Conservation (phyloP, 1,284 basidiomycete genomes). For the Phlebopus sp. region DNA sequence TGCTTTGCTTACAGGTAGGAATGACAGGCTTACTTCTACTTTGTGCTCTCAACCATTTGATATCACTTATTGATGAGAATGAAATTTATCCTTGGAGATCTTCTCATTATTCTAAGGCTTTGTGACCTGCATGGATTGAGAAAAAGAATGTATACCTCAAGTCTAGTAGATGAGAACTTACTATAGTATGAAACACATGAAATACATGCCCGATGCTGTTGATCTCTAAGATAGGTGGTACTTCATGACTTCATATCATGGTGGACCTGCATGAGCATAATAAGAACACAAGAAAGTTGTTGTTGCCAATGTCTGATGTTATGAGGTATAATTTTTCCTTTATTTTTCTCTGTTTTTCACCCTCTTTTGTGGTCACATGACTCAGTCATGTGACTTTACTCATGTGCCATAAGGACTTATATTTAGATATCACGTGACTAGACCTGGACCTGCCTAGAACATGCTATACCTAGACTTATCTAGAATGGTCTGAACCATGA, state of each 20-base stretch:
- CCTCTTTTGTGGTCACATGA: too few species aligned
- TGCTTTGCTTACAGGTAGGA: slow-evolving; percentile 26
- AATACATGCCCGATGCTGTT: slow-evolving; percentile 34
- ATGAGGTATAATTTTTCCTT: too few species aligned
- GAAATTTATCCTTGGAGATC: slow-evolving; percentile 32
- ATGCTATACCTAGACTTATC: too few species aligned
- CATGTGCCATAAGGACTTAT: too few species aligned
- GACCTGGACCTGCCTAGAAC: too few species aligned
- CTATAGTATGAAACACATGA: slow-evolving; percentile 15
- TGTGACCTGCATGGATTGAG: slow-evolving; percentile 25
- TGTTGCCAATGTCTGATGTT: slow-evolving; percentile 34
- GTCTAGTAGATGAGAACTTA: slow-evolving; percentile 30
- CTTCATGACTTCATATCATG: slow-evolving; percentile 25
- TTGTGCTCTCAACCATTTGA: slow-evolving; percentile 36
- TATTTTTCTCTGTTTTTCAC: too few species aligned
- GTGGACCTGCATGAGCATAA: slow-evolving; percentile 33
- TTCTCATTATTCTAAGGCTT: slow-evolving; percentile 32
- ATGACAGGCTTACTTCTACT: slow-evolving; percentile 32
- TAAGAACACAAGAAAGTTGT: slow-evolving; percentile 32
- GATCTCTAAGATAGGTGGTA: slow-evolving; percentile 27
- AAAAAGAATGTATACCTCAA: slow-evolving; percentile 31
- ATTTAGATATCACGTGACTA: too few species aligned
- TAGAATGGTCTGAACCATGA: too few species aligned
- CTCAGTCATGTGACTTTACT: too few species aligned
- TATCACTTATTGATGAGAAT: slow-evolving; percentile 36